Evolutionary conservation across 495 filamentous ascomycete genomes (phyloP), one percentile per base, ranked within the genome.

Genomic region (Aspergillus sparsus): DNA sequence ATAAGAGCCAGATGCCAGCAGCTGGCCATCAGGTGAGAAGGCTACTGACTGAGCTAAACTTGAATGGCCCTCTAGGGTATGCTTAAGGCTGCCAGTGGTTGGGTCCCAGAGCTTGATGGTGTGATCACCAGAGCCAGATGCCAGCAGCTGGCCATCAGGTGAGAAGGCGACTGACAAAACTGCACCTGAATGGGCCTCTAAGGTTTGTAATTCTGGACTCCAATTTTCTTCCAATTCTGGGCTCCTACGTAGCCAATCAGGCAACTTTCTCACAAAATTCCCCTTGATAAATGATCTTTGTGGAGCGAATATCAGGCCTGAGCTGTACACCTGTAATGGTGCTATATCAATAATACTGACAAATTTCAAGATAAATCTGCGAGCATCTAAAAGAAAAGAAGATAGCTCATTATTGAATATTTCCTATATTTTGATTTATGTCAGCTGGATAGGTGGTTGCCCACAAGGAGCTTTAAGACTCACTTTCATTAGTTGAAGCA

Each of bases 291-390:
- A 4, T 54, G 31, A 12, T 31, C 12, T 12, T 33, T 1, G 39
- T 44, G 70, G 76, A 7, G 70, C 52, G 62, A 79, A 79, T 5
- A 74, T 18, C 12, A 79, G 63, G 12, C 64, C 70, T 13, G 67
- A 66, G 49, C 7, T 41, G 45, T 68, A 66, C 8, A 66, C 21
- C 41, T 68, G 63, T 8, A 66, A 62, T 9, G 59, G 62, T 1
- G 64, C 62, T 68, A 60, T 74, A 71, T 56, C 66, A 27, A 64
- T 75, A 59, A 44, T 78, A 33, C 58, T 62, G 62, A 5, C 7
- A 65, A 67, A 67, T 31, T 55, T 46, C n/a, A 72, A 61, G 21
- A 64, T 52, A 58, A 78, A 78, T 33, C 71, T 61, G 41, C 55
- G 66, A 32, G 70, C 70, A 68, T 81, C 72, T 53, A 67, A 50